Evolutionary conservation across 352 stramenopile genomes (phyloP).

Genomic region (Phytophthora niederhauseri): DNA sequence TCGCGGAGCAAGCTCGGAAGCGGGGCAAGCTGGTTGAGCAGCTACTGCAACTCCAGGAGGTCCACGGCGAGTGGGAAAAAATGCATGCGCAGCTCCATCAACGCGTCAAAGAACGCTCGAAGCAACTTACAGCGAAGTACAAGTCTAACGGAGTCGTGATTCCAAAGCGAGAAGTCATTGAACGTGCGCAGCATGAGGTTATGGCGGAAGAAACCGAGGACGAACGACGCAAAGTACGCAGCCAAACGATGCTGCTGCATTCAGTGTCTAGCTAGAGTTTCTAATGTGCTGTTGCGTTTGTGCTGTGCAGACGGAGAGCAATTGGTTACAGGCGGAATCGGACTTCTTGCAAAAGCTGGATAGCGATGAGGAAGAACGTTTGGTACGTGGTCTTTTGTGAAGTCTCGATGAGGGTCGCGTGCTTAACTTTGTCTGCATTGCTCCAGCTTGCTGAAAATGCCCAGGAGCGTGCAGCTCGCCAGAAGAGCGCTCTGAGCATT

Average conservation of each 20-base stretch:
- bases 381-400: constrained; percentile 31
- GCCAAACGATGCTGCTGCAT: neutral
- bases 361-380: constrained; percentile 48
- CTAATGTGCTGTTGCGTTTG: neutral
- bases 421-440: neutral
- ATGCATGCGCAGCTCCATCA: constrained; percentile 48
- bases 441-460: constrained; percentile 50
- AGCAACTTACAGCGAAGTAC: constrained; percentile 49
- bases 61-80: constrained; percentile 51
- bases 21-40: constrained; percentile 47
- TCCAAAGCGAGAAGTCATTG: constrained; percentile 47
- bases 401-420: neutral
- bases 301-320: constrained; percentile 40
- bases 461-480: constrained; percentile 34
- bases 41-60: constrained; percentile 56
- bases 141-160: constrained; percentile 52
- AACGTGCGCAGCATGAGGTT: constrained; percentile 64
- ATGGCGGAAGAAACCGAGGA: constrained; percentile 52
- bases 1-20: constrained; percentile 35
- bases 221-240: constrained; percentile 43
- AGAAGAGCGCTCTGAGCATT: constrained; percentile 52
- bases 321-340: constrained; percentile 60
- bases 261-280: neutral
- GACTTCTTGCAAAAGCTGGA: constrained; percentile 60
- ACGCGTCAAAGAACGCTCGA: constrained; percentile 39